Evolutionary conservation across 495 filamentous ascomycete species (phyloP), one percentile per base, ranked within the genome.

Genomic region (Zalerion maritima): DNA sequence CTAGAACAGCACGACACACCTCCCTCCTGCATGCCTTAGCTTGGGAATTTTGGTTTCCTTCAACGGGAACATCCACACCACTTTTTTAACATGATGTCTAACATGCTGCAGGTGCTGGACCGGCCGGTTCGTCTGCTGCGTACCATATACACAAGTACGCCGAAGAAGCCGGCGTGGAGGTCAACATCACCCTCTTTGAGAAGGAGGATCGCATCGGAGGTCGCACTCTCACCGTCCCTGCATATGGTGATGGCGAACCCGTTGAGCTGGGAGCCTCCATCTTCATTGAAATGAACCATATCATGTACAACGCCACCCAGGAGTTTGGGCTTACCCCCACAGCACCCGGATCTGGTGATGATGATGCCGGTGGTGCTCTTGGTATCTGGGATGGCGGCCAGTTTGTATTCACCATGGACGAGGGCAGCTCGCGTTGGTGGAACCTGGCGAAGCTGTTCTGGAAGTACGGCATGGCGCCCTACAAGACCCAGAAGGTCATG

Each of bases 251-350:
- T 41, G 43, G 59, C 0, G 52, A 71, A 25, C 82, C 81, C 4
- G 68, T 94, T 26, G 89, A 99, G 40, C 66, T 94, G 1, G 89
- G 89, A 6, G 91, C 80, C 20, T 85, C 75, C 18, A 92, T 96
- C 40, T 99, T 99, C 45, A 83, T 96, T 16, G 47, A 78, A 24
- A 69, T 81, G 24, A 99, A 99, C 46, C 53, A 71, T 10, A 92
- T 86, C 42, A 69, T 96, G 8, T 69, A 75, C 35, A 69, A 75
- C 26, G 79, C 86, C 0, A 67, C 75, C n/a, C 58, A 68, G 14
- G 64, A 74, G 23, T 81, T 94, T 42, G 72, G 68, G 16, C 71
- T 99, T 3, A 38, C 42, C 9, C 37, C 41, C 3, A 46, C 42
- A 10, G 41, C 51, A n/a, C 51, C 43, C 0, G 51, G 50, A 4